Evolutionary conservation across 768 basidiomycete genomes (phyloP).

Genomic region (Mycena indigotica): DNA sequence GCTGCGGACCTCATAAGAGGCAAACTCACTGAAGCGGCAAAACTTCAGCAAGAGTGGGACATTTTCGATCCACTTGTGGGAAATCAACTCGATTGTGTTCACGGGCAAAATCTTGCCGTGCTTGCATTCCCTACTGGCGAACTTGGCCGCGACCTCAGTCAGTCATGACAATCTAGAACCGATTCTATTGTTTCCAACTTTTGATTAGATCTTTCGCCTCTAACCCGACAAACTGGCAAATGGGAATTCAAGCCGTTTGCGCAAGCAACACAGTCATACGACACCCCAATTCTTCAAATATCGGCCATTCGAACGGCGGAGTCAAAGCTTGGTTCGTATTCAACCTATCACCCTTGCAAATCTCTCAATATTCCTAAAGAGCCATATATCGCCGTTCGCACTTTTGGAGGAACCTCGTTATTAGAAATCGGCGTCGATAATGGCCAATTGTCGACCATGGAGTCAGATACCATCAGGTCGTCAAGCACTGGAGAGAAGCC

Average conservation of each 20-base stretch:
- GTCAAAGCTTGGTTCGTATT: constrained; percentile 1
- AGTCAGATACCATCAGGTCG: constrained; percentile 41
- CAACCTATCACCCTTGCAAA: background rate
- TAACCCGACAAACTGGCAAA: constrained; percentile 29
- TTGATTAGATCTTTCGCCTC: constrained; percentile 51
- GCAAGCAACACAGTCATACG: constrained; percentile 48
- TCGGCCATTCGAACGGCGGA: constrained; percentile 23
- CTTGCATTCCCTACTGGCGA: constrained; percentile 70
- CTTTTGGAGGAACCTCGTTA: constrained; percentile 46
- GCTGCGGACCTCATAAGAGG: constrained; percentile 65
- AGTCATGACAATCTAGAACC: constrained; percentile 25
- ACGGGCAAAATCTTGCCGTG: constrained; percentile 29
- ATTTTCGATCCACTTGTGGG: constrained; percentile 61
- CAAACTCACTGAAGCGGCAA: constrained; percentile 51
- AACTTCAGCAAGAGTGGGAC: constrained; percentile 34
- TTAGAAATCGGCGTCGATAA: constrained; percentile 31
- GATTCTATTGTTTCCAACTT: constrained; percentile 12
- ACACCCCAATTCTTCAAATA: constrained; percentile 73
- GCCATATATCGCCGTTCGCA: constrained; percentile 46
- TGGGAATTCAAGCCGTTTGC: constrained; percentile 43
- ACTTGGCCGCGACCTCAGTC: constrained; percentile 61
- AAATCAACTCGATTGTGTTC: constrained; percentile 46
- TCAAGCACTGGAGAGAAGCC: constrained; percentile 43
- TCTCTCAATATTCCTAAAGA: constrained; percentile 19
- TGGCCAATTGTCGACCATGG: constrained; percentile 27